Evolutionary conservation across 176 grass and related monocot genomes (phyloP), one percentile per base, ranked within the genome.

Genomic region (Saccharum spontaneum): DNA sequence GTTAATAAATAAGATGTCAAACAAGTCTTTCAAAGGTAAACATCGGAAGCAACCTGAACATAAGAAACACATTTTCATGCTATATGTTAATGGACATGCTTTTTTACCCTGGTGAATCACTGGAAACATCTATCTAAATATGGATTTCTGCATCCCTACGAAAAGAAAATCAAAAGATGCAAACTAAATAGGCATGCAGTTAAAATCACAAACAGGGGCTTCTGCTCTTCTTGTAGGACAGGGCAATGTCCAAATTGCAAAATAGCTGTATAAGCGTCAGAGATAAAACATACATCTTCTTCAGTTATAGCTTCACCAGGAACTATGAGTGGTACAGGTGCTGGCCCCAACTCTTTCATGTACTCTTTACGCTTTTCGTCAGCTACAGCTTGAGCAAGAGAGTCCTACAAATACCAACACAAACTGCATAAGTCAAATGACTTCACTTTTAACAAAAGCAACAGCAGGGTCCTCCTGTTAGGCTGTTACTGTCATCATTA

Each of bases 381-480:
- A 8, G 93, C 97, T 77, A 99, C 97, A 13, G 97, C 97, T 86
- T 80, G 87, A 65, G 93, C 97, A 86, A 99, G 92, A 60, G 93
- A 90, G 41, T 99, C 91, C 97, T 97, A 65, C 22, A 89, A 16
- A 65, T 11, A 77, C 5, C 64, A 92, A 75, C 16, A 70, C 1
- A 77, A 40, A 78, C 7, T 14, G 26, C 13, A 85, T 86, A 64
- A 75, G 65, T 22, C 31, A 43, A 38, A 50, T 44, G 41, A 48
- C 10, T 66, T 6, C 44, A 36, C 59, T 85, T 43, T 37, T 39
- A 82, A 23, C n/a, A 69, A 10, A 88, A 33, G 30, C 10, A 39
- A 46, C 8, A 18, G 3, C 10, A 54, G 44, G 20, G 18, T 37
- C 20, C 3, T 68, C 8, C 6, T 30, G 10, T 57, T 57, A 22